Base-by-base conservation (phyloP, 1,284 basidiomycete species). In the Cryptococcus jaspeensis region DNA sequence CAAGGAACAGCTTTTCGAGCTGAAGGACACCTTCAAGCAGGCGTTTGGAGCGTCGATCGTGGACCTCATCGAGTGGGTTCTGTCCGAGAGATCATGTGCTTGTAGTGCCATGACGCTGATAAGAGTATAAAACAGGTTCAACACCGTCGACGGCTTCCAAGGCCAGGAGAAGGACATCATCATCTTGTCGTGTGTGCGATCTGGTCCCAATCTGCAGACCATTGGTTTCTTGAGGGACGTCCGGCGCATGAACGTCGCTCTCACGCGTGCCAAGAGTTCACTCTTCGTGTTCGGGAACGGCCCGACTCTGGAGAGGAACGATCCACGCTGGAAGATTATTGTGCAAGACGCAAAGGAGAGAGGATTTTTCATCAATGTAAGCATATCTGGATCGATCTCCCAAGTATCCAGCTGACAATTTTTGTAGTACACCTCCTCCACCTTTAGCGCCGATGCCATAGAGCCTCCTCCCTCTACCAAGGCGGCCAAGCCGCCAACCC, bases 91-190 rank as follows among this genome's bases (percentile, higher is more conserved):
- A 15, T n/a, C n/a, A n/a, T n/a, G n/a, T n/a, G 23, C 22, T 22
- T n/a, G 23, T 38, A 28, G 4, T 4, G 37, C 16, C 25, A 18
- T 12, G 7, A 2, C 7, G 20, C 41, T 45, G 6, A 28, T n/a
- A 32, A 16, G 0, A 2, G 18, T 4, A 8, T 49, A 35, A 2
- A 40, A 8, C 45, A 79, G 77, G 66, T 98, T 99, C 80, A 92
- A 96, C 73, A 99, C 96, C 0, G 96, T 99, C 40, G 92, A 97
- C 78, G 94, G 93, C 9, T 98, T 98, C 70, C 94, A 98, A 77
- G 94, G 94, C 50, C 94, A 97, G 79, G 94, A 97, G 74, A 97
- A 97, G 75, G 91, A 94, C 65, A 85, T 98, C 52, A 94, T 97
- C 73, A 96, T 97, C 59, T 81, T 97, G 18, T 96, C 93, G 2